Evolutionary conservation across 192 early-diverging fungal genomes (phyloP), one percentile per base, ranked within the genome.

Genomic region (Podila minutissima): DNA sequence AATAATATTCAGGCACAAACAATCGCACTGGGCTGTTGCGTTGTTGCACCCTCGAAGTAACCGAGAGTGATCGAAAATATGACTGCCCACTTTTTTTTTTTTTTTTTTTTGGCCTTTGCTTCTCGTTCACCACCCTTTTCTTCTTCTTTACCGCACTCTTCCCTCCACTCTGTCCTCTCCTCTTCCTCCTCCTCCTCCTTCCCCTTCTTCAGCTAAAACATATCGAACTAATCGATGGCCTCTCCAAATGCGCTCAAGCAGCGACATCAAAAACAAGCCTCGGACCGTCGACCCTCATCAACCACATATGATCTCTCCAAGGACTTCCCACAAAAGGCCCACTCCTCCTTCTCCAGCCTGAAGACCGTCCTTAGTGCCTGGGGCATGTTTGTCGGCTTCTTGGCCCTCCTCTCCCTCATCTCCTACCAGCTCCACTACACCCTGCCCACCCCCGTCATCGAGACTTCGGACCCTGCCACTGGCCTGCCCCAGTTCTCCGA

Each of bases 401-500:
- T 82, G 9, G 51, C 33, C 13, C 17, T 62, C 5, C 49, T 82
- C 1, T 62, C 46, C 49, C 26, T 73, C 24, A 64, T 82, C 62
- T 55, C 57, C 57, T 82, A 69, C 31, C 62, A 68, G 49, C 35
- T 73, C 26, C 71, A 74, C 38, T 73, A 73, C 41, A 63, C 55
- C 12, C 62, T 82, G 6, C 78, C 78, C 4, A 74, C 78, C 8
- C 71, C 78, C 20, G 71, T 73, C 31, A 69, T 17, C 71, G 74
- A 11, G 55, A 70, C 19, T 12, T 72, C 20, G 63, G 81, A 31
- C 75, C 84, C 2, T 51, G 15, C 50, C 6, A 76, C 76, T 15
- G 79, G 79, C 12, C 55, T 72, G 20, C 48, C 74, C 3, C 84
- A 89, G 67, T 90, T 90, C 55, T 91, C 89, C 9, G 90, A 90